These are phyloP conservation scores for Gossypium turneri DNA, from an alignment of 345 rosid species.

Conservation along the genomic window DNA sequence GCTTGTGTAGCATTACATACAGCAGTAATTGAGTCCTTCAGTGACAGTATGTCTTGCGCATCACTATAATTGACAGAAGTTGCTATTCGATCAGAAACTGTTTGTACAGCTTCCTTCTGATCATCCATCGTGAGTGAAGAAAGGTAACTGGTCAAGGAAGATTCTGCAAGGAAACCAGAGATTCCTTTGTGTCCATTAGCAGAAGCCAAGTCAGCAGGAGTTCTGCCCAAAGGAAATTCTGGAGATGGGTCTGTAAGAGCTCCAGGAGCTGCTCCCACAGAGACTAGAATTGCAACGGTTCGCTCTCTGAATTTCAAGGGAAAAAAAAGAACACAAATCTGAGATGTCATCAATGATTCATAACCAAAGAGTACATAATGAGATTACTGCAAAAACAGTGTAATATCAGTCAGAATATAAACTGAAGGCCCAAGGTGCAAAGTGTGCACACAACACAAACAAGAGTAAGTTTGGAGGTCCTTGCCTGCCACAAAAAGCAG, in stretches of 20 bases:
- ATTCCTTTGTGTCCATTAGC: slow-evolving; percentile 84
- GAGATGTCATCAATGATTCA: neutral
- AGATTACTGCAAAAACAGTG: neutral
- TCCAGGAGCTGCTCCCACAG: slow-evolving; percentile 71
- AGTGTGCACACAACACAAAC: neutral
- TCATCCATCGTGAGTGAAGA: slow-evolving; percentile 59
- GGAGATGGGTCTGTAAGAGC: slow-evolving; percentile 77
- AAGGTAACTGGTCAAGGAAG: slow-evolving; percentile 66
- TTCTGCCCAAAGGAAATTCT: slow-evolving; percentile 69
- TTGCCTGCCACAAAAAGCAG: slow-evolving; percentile 84
- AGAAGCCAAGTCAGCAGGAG: slow-evolving; percentile 92
- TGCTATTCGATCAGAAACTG: slow-evolving; percentile 57
- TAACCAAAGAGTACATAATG: neutral
- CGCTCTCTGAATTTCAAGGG: slow-evolving; percentile 57
- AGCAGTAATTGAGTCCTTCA: slow-evolving; percentile 87
- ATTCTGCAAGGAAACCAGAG: slow-evolving; percentile 90
- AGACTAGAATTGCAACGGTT: slow-evolving; percentile 71
- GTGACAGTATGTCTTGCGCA: slow-evolving; percentile 53
- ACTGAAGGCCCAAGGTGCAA: slow-evolving; percentile 7
- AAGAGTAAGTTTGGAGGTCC: slow-evolving; percentile 22
- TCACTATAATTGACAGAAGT: slow-evolving; percentile 50
- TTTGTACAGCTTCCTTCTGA: slow-evolving; percentile 56
- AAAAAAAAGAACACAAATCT: neutral
- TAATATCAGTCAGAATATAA: neutral
- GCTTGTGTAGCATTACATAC: slow-evolving; percentile 93